Conservation (phyloP, 2,329 filamentous ascomycete genomes). For the Chaetomium globosum region DNA sequence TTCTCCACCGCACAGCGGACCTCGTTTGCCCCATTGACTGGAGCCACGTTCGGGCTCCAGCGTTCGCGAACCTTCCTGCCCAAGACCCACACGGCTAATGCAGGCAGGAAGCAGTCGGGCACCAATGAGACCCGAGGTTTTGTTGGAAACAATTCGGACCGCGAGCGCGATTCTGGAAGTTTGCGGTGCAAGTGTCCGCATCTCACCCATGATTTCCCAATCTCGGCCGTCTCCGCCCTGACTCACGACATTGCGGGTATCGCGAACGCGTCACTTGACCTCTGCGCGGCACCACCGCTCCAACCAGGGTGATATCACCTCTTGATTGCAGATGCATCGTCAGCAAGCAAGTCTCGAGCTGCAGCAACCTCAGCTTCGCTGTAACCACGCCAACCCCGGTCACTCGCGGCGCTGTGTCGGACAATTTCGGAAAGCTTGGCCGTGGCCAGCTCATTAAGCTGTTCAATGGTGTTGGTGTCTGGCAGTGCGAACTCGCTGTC, state of each 20-base stretch:
- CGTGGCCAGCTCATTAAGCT: constrained; percentile 72
- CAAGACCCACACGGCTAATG: constrained; percentile 42
- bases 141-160: constrained; percentile 22
- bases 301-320: constrained; percentile 44
- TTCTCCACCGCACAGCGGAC: constrained; percentile 32
- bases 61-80: constrained; percentile 40
- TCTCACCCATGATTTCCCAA: constrained; percentile 12
- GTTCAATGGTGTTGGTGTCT: constrained; percentile 61
- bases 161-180: constrained; percentile 16
- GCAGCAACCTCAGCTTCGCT: constrained; percentile 71
- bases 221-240: constrained; percentile 25
- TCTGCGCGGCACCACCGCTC: constrained; percentile 22
- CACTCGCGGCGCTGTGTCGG: constrained; percentile 60
- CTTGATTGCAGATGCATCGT: constrained; percentile 50
- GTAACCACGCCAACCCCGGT: constrained; percentile 73
- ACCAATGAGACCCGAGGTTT: constrained; percentile 37
- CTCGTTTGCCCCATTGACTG: constrained; percentile 37
- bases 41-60: constrained; percentile 45
- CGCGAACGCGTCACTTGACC: constrained; percentile 37
- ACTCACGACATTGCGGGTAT: constrained; percentile 36
- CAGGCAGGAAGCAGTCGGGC: constrained; percentile 31
- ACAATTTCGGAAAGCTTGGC: constrained; percentile 77
- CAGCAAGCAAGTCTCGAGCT: constrained; percentile 66
- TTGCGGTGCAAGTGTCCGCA: constrained; percentile 17
- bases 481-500: constrained; percentile 58